Conservation (phyloP, 441 rosid genomes). For the Rhodomyrtus psidioides region DNA sequence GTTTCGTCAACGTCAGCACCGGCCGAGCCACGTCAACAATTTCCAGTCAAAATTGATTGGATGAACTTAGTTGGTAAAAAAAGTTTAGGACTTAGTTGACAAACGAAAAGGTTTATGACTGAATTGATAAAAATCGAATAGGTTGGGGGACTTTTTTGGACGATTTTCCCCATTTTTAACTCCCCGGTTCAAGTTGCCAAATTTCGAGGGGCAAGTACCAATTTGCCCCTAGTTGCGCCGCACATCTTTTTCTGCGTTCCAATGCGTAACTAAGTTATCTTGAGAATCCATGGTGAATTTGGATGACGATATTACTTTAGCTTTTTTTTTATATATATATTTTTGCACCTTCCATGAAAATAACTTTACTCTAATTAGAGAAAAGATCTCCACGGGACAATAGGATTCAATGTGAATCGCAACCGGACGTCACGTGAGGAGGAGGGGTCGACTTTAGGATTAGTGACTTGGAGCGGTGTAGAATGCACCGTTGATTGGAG, state of each 20-base stretch:
- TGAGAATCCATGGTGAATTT: background rate
- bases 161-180: no score
- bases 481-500: background rate
- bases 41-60: no score
- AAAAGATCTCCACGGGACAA: no score
- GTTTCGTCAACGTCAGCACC: no score
- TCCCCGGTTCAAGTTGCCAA: no score
- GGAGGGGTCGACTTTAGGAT: background rate
- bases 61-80: background rate
- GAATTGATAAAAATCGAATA: fast-evolving
- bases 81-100: fast-evolving
- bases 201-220: background rate
- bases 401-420: no score
- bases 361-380: no score
- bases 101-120: fast-evolving
- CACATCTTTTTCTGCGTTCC: background rate
- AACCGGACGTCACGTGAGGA: background rate
- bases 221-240: background rate
- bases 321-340: no score
- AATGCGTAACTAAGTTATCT: background rate
- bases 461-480: background rate
- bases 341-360: no score
- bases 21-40: no score
- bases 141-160: background rate
- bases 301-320: background rate